phyloP scores from a whole-genome alignment of 202 grass and related monocot species.

The Cymbopogon flexuosus region DNA sequence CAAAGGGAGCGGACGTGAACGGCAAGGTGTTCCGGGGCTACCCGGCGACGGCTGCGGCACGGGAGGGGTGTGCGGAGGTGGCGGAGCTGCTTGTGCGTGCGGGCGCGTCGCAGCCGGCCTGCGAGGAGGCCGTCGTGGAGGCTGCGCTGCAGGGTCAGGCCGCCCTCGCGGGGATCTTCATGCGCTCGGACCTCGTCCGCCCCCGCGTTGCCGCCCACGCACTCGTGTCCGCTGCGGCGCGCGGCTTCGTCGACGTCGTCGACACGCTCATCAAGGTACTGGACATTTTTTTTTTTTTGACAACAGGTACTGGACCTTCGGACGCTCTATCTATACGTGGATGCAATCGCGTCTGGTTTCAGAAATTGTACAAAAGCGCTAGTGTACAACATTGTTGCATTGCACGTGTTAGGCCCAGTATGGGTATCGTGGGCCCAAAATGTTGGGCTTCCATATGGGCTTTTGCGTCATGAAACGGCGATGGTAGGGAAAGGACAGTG shows the following conservation, averaged over 20 bases:
- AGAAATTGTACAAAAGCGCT: not conserved
- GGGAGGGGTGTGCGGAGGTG: constrained; percentile 69
- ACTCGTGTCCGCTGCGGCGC: constrained; percentile 67
- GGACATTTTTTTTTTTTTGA: no score
- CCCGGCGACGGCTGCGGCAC: constrained; percentile 64
- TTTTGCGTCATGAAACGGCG: not conserved
- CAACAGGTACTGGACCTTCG: not conserved
- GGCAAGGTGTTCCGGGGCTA: constrained; percentile 76
- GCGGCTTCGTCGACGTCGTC: constrained; percentile 75
- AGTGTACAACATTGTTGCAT: not conserved
- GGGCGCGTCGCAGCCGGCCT: constrained; percentile 78
- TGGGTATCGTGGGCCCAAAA: not conserved
- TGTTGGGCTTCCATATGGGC: not conserved
- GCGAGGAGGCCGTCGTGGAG: constrained; percentile 95
- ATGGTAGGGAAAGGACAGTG: not conserved
- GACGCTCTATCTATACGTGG: not conserved
- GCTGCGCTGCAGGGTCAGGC: constrained; percentile 65
- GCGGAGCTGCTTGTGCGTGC: constrained; percentile 69
- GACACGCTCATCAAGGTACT: constrained; percentile 73
- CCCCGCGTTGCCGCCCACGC: constrained; percentile 64
- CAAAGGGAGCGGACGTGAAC: constrained; percentile 83
- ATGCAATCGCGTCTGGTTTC: not conserved
- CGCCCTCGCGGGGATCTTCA: constrained; percentile 58
- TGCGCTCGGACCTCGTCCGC: constrained; percentile 80
- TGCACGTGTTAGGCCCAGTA: not conserved